A percentile compares a stretch with the other conserved stretches of the same genome.
phyloP scores from a whole-genome alignment of 257 asterid genomes.

The Plantago major region DNA sequence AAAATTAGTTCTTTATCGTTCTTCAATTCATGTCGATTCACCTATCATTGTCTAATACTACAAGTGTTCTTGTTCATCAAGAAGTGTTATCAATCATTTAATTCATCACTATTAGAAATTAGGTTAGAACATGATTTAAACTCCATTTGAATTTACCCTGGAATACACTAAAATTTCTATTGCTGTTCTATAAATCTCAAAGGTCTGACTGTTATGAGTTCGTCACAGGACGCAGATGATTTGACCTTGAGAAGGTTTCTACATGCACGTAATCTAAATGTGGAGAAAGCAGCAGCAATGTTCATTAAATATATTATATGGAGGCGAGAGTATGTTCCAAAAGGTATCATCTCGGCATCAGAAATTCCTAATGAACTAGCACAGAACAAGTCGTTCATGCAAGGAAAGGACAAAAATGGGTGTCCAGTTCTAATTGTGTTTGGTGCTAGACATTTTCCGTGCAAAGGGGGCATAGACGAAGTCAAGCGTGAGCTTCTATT shows the following conservation, averaged over 20 bases:
- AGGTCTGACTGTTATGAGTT: background rate
- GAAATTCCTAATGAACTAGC: constrained; percentile 55
- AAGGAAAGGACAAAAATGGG: constrained; percentile 68
- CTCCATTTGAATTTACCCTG: background rate
- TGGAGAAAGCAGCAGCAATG: constrained; percentile 60
- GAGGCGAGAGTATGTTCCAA: constrained; percentile 57
- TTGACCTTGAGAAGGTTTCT: constrained; percentile 66
- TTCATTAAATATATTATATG: constrained; percentile 44
- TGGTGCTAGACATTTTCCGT: constrained; percentile 50
- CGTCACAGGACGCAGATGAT: constrained; percentile 56
- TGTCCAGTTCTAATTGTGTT: constrained; percentile 59
- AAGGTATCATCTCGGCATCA: constrained; percentile 38
- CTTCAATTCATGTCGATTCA: too few relatives aligned
- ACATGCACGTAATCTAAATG: constrained; percentile 56
- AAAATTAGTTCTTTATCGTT: too few relatives aligned
- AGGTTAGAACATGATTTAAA: background rate
- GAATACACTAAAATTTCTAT: background rate
- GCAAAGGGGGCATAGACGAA: constrained; percentile 64
- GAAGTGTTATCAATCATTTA: too few relatives aligned
- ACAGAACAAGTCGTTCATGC: constrained; percentile 67
- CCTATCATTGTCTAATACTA: too few relatives aligned
- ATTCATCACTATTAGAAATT: too few relatives aligned
- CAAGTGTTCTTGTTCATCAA: too few relatives aligned
- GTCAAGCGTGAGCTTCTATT: constrained; percentile 48
- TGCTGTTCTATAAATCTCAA: background rate